Evolutionary conservation across 257 asterid species (phyloP), one percentile per base, ranked within the genome.

Genomic region (Galeopsis tetrahit): DNA sequence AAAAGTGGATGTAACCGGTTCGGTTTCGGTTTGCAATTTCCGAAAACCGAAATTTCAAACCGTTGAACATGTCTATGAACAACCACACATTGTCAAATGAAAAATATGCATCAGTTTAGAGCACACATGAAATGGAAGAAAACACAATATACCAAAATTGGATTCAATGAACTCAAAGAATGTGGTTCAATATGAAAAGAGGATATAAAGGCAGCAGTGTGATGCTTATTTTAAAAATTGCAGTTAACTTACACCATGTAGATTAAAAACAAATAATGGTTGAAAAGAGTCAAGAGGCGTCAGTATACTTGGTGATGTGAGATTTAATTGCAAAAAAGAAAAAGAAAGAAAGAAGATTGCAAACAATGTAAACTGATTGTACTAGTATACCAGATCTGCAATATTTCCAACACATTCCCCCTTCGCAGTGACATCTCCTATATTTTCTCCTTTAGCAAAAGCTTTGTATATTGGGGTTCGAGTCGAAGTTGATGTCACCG

Each of bases 361-460:
- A 74, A 40, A 77, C 44, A 66, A 32, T 35, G 17, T 68, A 60
- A 55, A 44, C 28, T 56, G 48, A 74, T 43, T 34, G 68, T 78
- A 73, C 43, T 40, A 69, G 76, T 84, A 57, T 89, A 95, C 99
- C 91, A 92, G 84, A 84, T 95, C 99, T 70, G 99, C 98, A 72
- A 95, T 53, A 83, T 95, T 95, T 44, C 91, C 96, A 79, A 92
- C 97, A 51, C 98, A 92, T 80, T 95, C 99, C 42, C 99, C 99
- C 80, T 95, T 95, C 21, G 99, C 98, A 72, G 99, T 95, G 74
- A 95, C 98, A 88, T 95, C 99, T 68, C 99, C 99, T 66, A 95
- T 95, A 75, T 95, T 95, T 86, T 95, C 99, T 72, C 99, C 99
- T 84, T 84, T 89, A 57, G 99, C 99, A 75, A 95, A 95, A 68